Conservation (phyloP, 2,329 filamentous ascomycete genomes). For the Lecanicillium sp. region DNA sequence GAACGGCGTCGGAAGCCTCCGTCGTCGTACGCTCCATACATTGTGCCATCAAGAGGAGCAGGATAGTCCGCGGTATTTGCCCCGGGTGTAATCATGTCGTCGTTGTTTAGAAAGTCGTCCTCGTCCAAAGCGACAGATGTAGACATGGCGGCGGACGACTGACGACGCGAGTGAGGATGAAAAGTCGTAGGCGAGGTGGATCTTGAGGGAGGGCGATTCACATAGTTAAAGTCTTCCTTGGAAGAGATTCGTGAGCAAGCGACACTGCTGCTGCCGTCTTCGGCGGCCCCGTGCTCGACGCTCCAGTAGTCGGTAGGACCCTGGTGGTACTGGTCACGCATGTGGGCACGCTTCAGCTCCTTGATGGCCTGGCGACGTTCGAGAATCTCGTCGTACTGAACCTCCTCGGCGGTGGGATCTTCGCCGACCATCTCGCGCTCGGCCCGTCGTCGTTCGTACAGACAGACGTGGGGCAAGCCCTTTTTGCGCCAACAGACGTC, state of each 20-base stretch:
- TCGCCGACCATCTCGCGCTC: slow-evolving; percentile 61
- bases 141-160: slow-evolving; percentile 27
- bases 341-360: slow-evolving; percentile 47
- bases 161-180: slow-evolving; percentile 36
- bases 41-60: slow-evolving; percentile 63
- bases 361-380: slow-evolving; percentile 51
- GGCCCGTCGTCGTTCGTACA: slow-evolving; percentile 72
- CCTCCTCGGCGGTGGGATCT: slow-evolving; percentile 49
- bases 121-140: slow-evolving; percentile 19
- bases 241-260: slow-evolving; percentile 33
- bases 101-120: slow-evolving; percentile 27
- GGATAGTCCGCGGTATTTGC: slow-evolving; percentile 43
- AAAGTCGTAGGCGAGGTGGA: slow-evolving; percentile 35
- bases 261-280: slow-evolving; percentile 38
- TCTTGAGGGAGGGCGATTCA: slow-evolving; percentile 25
- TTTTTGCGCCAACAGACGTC: slow-evolving; percentile 93
- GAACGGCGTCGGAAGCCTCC: slow-evolving; percentile 58
- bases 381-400: slow-evolving; percentile 50
- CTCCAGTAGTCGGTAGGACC: slow-evolving; percentile 67
- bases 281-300: slow-evolving; percentile 62
- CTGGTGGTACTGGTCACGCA: slow-evolving; percentile 36
- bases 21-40: slow-evolving; percentile 64
- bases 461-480: slow-evolving; percentile 73
- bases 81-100: slow-evolving; percentile 46
- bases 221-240: slow-evolving; percentile 29